phyloP scores from a whole-genome alignment of 371 early-diverging fungal genomes.

The Syncephalastrum racemosum region DNA sequence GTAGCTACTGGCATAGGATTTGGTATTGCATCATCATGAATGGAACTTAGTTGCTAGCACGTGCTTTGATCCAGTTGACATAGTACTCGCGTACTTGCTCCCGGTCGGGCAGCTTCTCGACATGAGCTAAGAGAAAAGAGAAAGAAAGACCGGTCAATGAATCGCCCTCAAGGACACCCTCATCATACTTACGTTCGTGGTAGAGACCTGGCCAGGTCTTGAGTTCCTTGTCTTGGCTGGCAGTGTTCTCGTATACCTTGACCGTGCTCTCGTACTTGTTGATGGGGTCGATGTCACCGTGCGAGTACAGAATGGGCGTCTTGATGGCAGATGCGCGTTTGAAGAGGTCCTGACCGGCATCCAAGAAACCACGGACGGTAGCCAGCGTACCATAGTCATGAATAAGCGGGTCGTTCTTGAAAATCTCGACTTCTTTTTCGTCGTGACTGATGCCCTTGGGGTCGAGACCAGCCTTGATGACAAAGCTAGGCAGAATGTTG shows the following conservation, averaged over 20 bases:
- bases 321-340: conserved; percentile 18
- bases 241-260: conserved; percentile 39
- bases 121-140: conserved; percentile 36
- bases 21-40: not conserved
- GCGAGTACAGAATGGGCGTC: conserved; percentile 44
- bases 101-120: conserved; percentile 45
- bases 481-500: conserved; percentile 47
- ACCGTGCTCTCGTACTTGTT: conserved; percentile 36
- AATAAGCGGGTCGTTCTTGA: conserved; percentile 55
- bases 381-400: conserved; percentile 45
- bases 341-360: conserved; percentile 24
- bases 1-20: too few species aligned
- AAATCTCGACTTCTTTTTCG: conserved; percentile 41
- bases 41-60: not conserved
- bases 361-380: conserved; percentile 35
- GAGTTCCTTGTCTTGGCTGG: conserved; percentile 47
- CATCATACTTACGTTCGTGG: conserved; percentile 48
- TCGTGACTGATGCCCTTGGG: conserved; percentile 50
- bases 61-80: conserved; percentile 52
- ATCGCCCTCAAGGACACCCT: not conserved
- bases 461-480: conserved; percentile 40
- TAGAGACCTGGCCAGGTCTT: conserved; percentile 47
- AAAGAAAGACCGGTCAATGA: not conserved
- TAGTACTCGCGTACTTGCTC: conserved; percentile 51
- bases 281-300: conserved; percentile 51